Base-by-base conservation (phyloP, 495 filamentous ascomycete genomes). In the Lasiosphaeris hirsuta region DNA sequence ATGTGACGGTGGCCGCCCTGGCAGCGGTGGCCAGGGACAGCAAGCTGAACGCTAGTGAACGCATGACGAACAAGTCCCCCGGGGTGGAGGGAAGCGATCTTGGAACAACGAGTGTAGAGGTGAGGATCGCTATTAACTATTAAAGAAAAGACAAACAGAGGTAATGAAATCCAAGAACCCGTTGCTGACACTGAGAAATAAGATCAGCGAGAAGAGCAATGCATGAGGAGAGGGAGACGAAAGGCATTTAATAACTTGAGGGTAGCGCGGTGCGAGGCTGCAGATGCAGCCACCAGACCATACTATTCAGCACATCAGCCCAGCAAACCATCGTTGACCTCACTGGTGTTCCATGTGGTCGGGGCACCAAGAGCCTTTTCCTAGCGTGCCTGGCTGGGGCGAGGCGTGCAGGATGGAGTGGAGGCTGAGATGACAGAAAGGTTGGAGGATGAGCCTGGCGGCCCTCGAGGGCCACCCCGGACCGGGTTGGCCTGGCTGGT, bases 1-100 rank as follows among this genome's bases (percentile, higher is more conserved):
- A 73, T 10, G 57, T 68, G 4, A 78, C 71, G 4, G 67, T 69
- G 11, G 58, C 69, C 15, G 74, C 67, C 51, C 51, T 60, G 39
- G 61, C 65, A 18, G 62, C 40, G 8, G 47, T 38, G 11, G 49
- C 62, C 60, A 67, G 60, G 44, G 52, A 40, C 58, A 76, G 45
- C 30, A 58, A 54, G 9, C 44, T 36, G 23, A 61, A 30, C 23
- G 23, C 30, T 57, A 61, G 11, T 56, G 15, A n/a, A 60, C 40
- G 35, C 51, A 40, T 43, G 63, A 54, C 40, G 51, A 51, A 15
- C 65, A 70, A 64, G 35, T 48, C 41, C 36, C 23, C 10, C 14
- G 40, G 17, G 37, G 33, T 23, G 43, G 37, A 18, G 34, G 10
- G 34, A 37, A 54, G 23, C 36, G 18, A 59, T 45, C 7, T 19